Evolutionary conservation across 1,284 basidiomycete species (phyloP), one percentile per base, ranked within the genome.

Genomic region (Erythrobasidium hasegawianum): DNA sequence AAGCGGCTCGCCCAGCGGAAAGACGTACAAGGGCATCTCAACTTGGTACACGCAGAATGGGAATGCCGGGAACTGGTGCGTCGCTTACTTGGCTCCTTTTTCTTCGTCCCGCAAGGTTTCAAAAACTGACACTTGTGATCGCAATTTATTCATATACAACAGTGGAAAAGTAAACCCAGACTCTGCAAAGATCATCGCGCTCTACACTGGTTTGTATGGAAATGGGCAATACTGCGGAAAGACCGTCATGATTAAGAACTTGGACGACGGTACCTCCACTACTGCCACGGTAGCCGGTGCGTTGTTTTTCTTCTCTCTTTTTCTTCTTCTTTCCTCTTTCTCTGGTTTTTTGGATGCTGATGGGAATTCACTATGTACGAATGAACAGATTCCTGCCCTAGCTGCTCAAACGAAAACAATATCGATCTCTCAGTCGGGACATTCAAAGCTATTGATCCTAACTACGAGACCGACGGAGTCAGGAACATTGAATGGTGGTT

Each of bases 401-500:
- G 27, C n/a, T 65, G 62, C 45, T 43, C 55, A 22, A 49, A 49
- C 8, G 33, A 55, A 11, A 20, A 58, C 24, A 49, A 65, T 53
- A 65, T 65, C 38, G 62, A 65, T 33, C 56, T 65, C 10, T 65
- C 62, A 1, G 62, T 65, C 7, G 62, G 62, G 8, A 55, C 62
- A 22, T 57, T 65, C 47, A 33, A 57, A 29, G 55, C 62, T 41
- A 57, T 65, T 33, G 62, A 65, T 26, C 56, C 62, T 11, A 1
- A 57, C 22, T 65, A 65, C 33, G 26, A 57, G 20, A 65, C 62
- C 13, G 43, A 65, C 45, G 62, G 62, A 24, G 56, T 65, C 56
- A n/a, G 62, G 38, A 58, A 65, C 47, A 65, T 65, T 33, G 41
- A 58, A 41, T 65, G 62, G 62, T 58, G 57, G 33, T 65, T 57